These are phyloP conservation scores for Teunomyces pallodes DNA, from an alignment of 805 yeast species.

Conservation along the genomic window DNA sequence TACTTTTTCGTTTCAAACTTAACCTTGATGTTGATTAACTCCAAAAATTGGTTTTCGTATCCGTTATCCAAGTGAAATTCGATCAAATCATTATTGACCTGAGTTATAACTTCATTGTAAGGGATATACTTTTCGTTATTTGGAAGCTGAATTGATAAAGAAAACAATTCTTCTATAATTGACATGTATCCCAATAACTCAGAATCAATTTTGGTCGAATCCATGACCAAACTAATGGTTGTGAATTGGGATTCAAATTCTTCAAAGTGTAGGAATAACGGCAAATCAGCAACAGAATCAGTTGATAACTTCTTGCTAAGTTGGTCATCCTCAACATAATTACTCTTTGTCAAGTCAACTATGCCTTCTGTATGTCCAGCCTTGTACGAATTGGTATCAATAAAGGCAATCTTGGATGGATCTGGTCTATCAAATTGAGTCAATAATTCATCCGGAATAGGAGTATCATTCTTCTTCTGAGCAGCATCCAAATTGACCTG, in stretches of 20 bases:
- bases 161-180: slow-evolving; percentile 61
- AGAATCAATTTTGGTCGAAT: slow-evolving; percentile 51
- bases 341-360: slow-evolving; percentile 15
- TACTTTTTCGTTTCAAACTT: slow-evolving; percentile 65
- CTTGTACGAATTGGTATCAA: slow-evolving; percentile 62
- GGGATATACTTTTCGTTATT: slow-evolving; percentile 54
- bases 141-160: slow-evolving; percentile 65
- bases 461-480: slow-evolving; percentile 62
- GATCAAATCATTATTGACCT: slow-evolving; percentile 71
- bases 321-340: slow-evolving; percentile 24
- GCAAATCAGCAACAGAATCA: slow-evolving; percentile 45
- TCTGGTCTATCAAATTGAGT: slow-evolving; percentile 67
- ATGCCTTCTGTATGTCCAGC: slow-evolving; percentile 47
- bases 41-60: slow-evolving; percentile 60
- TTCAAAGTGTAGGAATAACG: slow-evolving; percentile 75
- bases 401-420: slow-evolving; percentile 70
- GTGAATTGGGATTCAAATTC: slow-evolving; percentile 77
- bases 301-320: slow-evolving; percentile 14
- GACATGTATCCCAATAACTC: slow-evolving; percentile 62
- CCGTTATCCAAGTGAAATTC: slow-evolving; percentile 56
- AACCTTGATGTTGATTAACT: slow-evolving; percentile 59
- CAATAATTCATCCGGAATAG: slow-evolving; percentile 70
- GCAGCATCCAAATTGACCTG: slow-evolving; percentile 58
- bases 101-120: slow-evolving; percentile 73
- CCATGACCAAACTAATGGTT: slow-evolving; percentile 59